Conservation (phyloP, 441 rosid species). For the Melastoma candidum region DNA sequence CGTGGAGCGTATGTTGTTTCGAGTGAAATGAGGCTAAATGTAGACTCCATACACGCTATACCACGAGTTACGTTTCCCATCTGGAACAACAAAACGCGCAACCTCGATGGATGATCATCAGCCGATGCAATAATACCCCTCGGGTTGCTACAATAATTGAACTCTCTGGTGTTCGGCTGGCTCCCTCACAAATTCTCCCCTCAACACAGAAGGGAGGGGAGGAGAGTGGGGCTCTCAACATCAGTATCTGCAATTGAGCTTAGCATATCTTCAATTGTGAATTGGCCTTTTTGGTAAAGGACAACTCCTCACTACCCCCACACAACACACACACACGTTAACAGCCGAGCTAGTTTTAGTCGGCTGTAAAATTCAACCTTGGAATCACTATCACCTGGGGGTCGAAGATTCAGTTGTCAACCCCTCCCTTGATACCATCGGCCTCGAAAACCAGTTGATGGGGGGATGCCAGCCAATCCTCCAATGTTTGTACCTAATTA, state of each 20-base stretch:
- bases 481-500: no score
- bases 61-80: no score
- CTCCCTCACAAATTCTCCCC: neutral
- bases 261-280: constrained; percentile 20
- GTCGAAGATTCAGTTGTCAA: no score
- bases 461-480: no score
- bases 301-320: constrained; percentile 12
- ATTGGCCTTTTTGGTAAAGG: constrained; percentile 19
- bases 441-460: no score
- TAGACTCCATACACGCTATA: no score
- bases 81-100: neutral
- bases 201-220: neutral
- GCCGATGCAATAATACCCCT: constrained; percentile 14
- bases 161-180: constrained; percentile 9
- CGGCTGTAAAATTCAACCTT: neutral
- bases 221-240: constrained; percentile 11
- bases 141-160: constrained; percentile 21
- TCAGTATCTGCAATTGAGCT: constrained; percentile 14
- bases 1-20: no score
- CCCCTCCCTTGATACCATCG: no score
- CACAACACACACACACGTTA: neutral
- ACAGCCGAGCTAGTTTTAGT: neutral
- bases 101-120: constrained; percentile 15
- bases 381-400: constrained; percentile 6
- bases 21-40: no score